Percentiles rank a stretch among this genome's conserved stretches.
These are phyloP conservation scores for Didymella keratinophila DNA, from an alignment of 2,329 filamentous ascomycete species.

Conservation along the genomic window DNA sequence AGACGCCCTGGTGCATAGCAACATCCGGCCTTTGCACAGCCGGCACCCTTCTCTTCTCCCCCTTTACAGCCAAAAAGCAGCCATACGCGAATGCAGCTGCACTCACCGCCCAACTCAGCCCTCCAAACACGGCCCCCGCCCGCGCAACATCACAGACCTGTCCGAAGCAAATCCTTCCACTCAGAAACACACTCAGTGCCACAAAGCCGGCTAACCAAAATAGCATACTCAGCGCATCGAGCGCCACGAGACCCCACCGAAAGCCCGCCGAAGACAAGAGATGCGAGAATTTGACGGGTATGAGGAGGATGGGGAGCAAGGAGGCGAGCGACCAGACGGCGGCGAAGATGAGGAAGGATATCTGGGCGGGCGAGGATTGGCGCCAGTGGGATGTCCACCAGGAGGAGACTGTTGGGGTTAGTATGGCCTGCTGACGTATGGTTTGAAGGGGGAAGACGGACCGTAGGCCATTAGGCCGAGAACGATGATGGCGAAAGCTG, in stretches of 20 bases:
- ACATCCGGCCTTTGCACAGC: constrained; percentile 37
- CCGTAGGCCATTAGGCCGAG: constrained; percentile 78
- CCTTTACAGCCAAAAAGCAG: constrained; percentile 45
- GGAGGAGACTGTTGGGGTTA: constrained; percentile 60
- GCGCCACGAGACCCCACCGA: constrained; percentile 64
- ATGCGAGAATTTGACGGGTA: constrained; percentile 65
- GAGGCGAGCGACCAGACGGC: constrained; percentile 74
- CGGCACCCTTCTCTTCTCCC: constrained; percentile 21
- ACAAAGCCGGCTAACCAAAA: constrained; percentile 93
- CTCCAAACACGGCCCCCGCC: constrained; percentile 71
- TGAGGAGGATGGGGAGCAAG: constrained; percentile 73
- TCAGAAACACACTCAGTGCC: constrained; percentile 73
- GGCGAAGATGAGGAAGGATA: constrained; percentile 83
- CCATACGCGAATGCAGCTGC: constrained; percentile 51
- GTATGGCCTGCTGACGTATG: neutral
- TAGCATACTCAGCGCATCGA: constrained; percentile 77
- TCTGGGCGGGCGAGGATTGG: constrained; percentile 61
- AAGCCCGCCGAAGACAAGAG: constrained; percentile 61
- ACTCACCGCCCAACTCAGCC: constrained; percentile 65
- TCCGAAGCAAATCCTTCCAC: constrained; percentile 63
- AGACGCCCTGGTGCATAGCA: constrained; percentile 54
- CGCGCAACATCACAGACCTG: constrained; percentile 67
- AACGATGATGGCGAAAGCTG: constrained; percentile 74
- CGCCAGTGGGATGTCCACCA: constrained; percentile 62
- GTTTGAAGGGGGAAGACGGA: constrained; percentile 46